A percentile compares a stretch with the other conserved stretches of the same genome.
These are phyloP conservation scores for Penicillium ucsense DNA, from an alignment of 495 filamentous ascomycete genomes.

Conservation along the genomic window DNA sequence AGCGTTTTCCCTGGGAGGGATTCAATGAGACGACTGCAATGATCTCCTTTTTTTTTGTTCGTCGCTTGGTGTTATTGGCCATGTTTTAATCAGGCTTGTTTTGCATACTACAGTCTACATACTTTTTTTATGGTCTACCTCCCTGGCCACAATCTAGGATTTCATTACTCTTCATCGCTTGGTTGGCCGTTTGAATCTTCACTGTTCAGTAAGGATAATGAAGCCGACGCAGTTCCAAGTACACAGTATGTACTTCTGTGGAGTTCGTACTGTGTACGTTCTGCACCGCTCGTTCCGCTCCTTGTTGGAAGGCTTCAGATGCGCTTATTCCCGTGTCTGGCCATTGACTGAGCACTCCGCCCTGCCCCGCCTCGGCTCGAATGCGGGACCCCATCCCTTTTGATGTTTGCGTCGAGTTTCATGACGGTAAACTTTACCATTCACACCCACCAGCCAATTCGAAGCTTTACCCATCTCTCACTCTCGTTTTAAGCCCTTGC, in stretches of 20 bases:
- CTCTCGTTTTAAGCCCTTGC: background rate
- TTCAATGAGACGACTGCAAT: conserved; percentile 19
- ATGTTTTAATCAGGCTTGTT: conserved; percentile 6
- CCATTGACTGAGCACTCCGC: conserved; percentile 17
- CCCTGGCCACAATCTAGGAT: too few relatives aligned
- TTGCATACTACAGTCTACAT: conserved; percentile 13
- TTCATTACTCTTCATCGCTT: background rate
- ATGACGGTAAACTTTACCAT: background rate
- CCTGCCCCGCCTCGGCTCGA: conserved; percentile 9
- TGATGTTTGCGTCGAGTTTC: conserved; percentile 11
- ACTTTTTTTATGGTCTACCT: background rate
- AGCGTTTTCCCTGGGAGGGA: background rate
- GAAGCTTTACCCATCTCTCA: background rate
- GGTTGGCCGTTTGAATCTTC: background rate
- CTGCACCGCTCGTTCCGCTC: background rate
- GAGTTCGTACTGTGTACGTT: background rate
- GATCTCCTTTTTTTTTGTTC: conserved; percentile 19
- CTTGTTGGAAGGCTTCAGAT: background rate
- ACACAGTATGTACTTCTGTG: too few relatives aligned
- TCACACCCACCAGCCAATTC: background rate
- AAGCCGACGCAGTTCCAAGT: too few relatives aligned
- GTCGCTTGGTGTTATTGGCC: conserved; percentile 15
- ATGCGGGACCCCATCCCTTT: background rate
- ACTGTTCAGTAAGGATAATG: background rate
- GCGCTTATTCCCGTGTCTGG: conserved; percentile 9